Evolutionary conservation across 805 yeast species (phyloP).

Genomic region (Myxozyma kluyveri): DNA sequence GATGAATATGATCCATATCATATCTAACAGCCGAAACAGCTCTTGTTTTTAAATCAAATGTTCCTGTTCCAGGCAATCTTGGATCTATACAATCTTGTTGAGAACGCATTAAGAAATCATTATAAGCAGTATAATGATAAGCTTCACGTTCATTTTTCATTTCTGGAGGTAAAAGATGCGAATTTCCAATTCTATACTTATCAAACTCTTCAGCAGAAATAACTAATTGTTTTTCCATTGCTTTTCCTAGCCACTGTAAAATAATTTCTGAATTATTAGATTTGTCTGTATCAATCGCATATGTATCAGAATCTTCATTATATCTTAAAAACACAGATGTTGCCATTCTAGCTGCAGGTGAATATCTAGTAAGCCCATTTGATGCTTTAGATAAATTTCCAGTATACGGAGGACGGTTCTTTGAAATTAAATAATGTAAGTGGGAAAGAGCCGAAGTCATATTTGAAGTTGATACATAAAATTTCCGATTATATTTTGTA

Average conservation of each 20-base stretch:
- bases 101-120: conserved; percentile 76
- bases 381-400: conserved; percentile 2
- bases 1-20: conserved; percentile 63
- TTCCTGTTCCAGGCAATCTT: conserved; percentile 82
- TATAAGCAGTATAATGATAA: conserved; percentile 74
- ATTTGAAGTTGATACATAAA: conserved; percentile 81
- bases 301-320: conserved; percentile 44
- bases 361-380: conserved; percentile 33
- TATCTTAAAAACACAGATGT: conserved; percentile 56
- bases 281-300: conserved; percentile 70
- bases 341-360: conserved; percentile 51
- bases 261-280: conserved; percentile 64
- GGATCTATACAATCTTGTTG: conserved; percentile 82
- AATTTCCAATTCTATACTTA: conserved; percentile 37
- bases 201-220: conserved; percentile 54
- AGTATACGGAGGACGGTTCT: conserved; percentile 51
- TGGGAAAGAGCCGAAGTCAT: conserved; percentile 76
- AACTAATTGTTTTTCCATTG: conserved; percentile 73
- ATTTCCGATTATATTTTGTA: conserved; percentile 39
- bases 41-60: conserved; percentile 87
- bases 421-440: conserved; percentile 67
- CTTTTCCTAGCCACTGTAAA: conserved; percentile 71
- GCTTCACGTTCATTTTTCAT: conserved; percentile 29
- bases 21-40: conserved; percentile 85
- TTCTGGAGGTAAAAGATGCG: conserved; percentile 20